Evolutionary conservation across 768 basidiomycete genomes (phyloP), one percentile per base, ranked within the genome.

Genomic region (Boletus pseudo-olivaceus): DNA sequence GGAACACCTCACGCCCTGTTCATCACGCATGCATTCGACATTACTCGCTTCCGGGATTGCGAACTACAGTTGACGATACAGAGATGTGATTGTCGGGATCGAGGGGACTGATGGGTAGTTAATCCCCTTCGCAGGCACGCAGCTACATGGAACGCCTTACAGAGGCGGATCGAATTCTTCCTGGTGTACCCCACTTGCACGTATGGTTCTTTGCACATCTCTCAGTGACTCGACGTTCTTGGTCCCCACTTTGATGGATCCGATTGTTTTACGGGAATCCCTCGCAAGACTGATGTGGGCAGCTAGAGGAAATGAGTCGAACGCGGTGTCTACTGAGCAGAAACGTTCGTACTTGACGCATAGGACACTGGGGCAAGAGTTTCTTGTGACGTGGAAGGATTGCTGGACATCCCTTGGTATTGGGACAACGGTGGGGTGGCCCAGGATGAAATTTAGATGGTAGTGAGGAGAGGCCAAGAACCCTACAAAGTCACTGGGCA

Each of bases 181-280:
- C n/a, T n/a, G n/a, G n/a, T n/a, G n/a, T n/a, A n/a, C n/a, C n/a
- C n/a, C n/a, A n/a, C n/a, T n/a, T n/a, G n/a, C n/a, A n/a, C n/a
- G n/a, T n/a, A n/a, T n/a, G n/a, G n/a, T n/a, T n/a, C n/a, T n/a
- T n/a, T n/a, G n/a, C n/a, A n/a, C n/a, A n/a, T n/a, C n/a, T n/a
- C n/a, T n/a, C n/a, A n/a, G n/a, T n/a, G n/a, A n/a, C 2, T 34
- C 4, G 17, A 23, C 7, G 29, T 39, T 49, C 30, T 59, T 43
- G 42, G 26, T 53, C 32, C 1, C 19, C 20, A 55, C 23, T 7
- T 17, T 15, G 20, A 62, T 48, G 27, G 43, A 60, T 35, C 19
- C 14, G 9, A 62, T 35, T 12, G n/a, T 52, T 23, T 62, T 55
- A 1, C 1, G 4, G 23, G 61, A 62, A 29, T 34, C 37, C 20